Percentiles rank a stretch among this genome's conserved stretches.
Conservation (phyloP, 2,329 filamentous ascomycete genomes). For the Lizonia empirigonia region DNA sequence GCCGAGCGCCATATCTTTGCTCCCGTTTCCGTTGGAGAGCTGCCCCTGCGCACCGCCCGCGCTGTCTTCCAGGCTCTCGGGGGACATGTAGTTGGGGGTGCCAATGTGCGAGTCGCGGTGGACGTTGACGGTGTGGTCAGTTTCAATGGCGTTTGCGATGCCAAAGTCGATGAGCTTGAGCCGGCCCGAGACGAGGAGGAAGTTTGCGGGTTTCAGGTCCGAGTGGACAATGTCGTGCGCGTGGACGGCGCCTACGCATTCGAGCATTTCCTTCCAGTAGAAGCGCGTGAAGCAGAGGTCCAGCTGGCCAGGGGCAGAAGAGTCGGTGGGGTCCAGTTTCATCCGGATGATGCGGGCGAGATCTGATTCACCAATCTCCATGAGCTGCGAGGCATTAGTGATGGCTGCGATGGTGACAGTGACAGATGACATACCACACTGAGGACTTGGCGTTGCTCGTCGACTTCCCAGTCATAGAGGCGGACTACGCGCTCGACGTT, state of each 20-base stretch:
- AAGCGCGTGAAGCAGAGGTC: constrained; percentile 93
- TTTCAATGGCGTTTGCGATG: constrained; percentile 95
- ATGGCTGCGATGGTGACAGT: not conserved
- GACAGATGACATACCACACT: constrained; percentile 73
- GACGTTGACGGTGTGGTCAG: constrained; percentile 94
- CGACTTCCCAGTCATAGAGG: constrained; percentile 90
- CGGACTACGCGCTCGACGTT: constrained; percentile 90
- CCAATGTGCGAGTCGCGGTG: constrained; percentile 95
- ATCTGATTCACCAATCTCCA: constrained; percentile 97
- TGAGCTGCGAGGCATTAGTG: constrained; percentile 64
- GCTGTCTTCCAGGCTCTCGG: constrained; percentile 87
- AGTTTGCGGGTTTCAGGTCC: constrained; percentile 96
- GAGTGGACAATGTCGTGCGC: constrained; percentile 92
- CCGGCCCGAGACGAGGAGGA: constrained; percentile 86
- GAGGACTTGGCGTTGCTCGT: constrained; percentile 86
- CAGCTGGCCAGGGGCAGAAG: constrained; percentile 60
- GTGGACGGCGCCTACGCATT: constrained; percentile 90
- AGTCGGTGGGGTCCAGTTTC: constrained; percentile 62
- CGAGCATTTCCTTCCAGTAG: constrained; percentile 99
- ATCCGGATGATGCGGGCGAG: constrained; percentile 82
- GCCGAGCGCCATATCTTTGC: constrained; percentile 89
- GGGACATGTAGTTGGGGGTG: constrained; percentile 98
- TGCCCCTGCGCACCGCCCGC: constrained; percentile 64
- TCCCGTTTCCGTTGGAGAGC: constrained; percentile 42
- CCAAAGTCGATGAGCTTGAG: constrained; percentile 98